Percentiles rank a stretch among this genome's conserved stretches.
These are phyloP conservation scores for Jimgerdemannia flammicorona DNA, from an alignment of 192 early-diverging fungal genomes.

Conservation along the genomic window DNA sequence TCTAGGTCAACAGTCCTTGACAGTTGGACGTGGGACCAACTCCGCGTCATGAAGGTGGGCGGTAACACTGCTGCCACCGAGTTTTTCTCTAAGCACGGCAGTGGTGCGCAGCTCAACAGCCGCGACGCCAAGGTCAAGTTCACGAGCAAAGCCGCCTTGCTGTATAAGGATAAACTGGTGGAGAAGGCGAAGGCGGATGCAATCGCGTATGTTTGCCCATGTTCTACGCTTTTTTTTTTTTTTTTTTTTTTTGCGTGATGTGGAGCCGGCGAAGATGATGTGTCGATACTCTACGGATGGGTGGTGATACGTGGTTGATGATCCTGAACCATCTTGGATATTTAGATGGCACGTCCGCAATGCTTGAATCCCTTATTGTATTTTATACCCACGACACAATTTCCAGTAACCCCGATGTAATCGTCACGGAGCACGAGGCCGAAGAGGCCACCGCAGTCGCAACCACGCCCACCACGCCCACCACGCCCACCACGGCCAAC, in stretches of 20 bases:
- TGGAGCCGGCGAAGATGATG: not conserved
- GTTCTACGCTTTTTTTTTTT: too few species aligned
- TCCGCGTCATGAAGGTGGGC: conserved; percentile 84
- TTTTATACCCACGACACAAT: too few species aligned
- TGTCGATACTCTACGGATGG: not conserved
- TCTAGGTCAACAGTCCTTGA: conserved; percentile 83
- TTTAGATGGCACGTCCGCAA: too few species aligned
- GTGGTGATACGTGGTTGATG: too few species aligned
- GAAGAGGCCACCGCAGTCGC: not conserved
- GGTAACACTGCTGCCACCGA: conserved; percentile 82
- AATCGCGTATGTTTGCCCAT: not conserved
- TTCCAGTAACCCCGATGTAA: not conserved
- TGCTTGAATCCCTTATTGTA: too few species aligned
- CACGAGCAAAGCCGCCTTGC: conserved; percentile 60
- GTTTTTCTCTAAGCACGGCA: conserved; percentile 74
- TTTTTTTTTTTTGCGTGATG: not conserved
- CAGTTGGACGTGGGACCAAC: conserved; percentile 90
- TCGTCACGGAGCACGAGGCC: not conserved
- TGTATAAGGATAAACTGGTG: conserved; percentile 80
- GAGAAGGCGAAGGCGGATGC: conserved; percentile 46
- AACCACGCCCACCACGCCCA: conserved; percentile 16
- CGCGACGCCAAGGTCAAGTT: conserved; percentile 86
- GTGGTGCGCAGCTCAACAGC: conserved; percentile 27
- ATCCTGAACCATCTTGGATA: too few species aligned
- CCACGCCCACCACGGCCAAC: conserved; percentile 16